Conservation (phyloP, 768 basidiomycete species). For the Zangia roseola region DNA sequence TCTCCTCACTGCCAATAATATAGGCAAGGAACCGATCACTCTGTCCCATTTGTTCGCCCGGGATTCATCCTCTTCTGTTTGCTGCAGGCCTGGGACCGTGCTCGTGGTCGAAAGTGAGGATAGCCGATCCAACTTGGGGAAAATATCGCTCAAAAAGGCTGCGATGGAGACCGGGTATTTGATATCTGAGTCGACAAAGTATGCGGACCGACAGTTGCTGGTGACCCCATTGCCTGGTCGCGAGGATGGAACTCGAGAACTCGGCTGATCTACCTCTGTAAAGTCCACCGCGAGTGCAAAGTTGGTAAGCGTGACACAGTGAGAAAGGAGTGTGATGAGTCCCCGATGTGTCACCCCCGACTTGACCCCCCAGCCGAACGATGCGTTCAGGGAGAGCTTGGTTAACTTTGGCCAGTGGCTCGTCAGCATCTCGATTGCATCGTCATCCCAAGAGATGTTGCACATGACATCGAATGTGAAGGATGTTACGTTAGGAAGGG, state of each 20-base stretch:
- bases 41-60: conserved; percentile 19
- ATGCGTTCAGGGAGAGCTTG: conserved; percentile 15
- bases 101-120: too few relatives aligned
- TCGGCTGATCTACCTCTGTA: conserved; percentile 12
- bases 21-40: conserved; percentile 23
- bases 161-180: conserved; percentile 16
- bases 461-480: conserved; percentile 23
- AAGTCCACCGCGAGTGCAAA: conserved; percentile 25
- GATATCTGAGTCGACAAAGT: conserved; percentile 25
- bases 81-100: too few relatives aligned
- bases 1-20: conserved; percentile 19
- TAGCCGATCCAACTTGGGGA: conserved; percentile 20
- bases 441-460: conserved; percentile 19
- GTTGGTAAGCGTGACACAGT: conserved; percentile 6
- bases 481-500: conserved; percentile 1
- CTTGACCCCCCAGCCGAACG: conserved; percentile 17
- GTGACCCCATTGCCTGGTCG: conserved; percentile 12
- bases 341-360: conserved; percentile 22
- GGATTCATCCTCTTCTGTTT: too few relatives aligned
- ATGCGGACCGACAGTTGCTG: conserved; percentile 10
- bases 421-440: conserved; percentile 15
- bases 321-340: conserved; percentile 18
- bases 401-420: conserved; percentile 21
- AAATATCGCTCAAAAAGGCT: conserved; percentile 28
- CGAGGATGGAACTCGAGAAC: neutral